Evolutionary conservation across 352 stramenopile species (phyloP).

Genomic region (Pythium rishiriense): DNA sequence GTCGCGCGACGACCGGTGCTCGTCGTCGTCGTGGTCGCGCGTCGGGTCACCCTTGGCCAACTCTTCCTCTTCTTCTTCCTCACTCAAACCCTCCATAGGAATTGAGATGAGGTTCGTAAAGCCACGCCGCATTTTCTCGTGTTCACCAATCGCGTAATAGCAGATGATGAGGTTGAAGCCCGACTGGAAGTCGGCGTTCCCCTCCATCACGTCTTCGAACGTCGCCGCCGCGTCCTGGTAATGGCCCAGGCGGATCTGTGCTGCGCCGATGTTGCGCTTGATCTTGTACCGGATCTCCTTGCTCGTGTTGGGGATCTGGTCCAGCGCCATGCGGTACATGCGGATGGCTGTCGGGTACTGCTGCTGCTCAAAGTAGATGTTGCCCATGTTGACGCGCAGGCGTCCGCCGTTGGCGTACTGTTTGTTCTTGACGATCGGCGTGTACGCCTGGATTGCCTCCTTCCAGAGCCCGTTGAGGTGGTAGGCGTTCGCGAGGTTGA

Average conservation of each 20-base stretch:
- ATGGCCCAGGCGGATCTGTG: constrained; percentile 92
- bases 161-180: constrained; percentile 98
- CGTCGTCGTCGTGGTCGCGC: constrained; percentile 36
- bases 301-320: constrained; percentile 94
- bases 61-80: constrained; percentile 87
- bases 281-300: constrained; percentile 96
- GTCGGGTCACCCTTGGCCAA: constrained; percentile 35
- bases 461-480: constrained; percentile 93
- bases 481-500: constrained; percentile 94
- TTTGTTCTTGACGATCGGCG: constrained; percentile 96
- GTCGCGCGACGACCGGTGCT: constrained; percentile 44
- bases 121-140: constrained; percentile 91
- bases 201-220: constrained; percentile 95
- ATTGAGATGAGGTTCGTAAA: constrained; percentile 93
- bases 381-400: constrained; percentile 97
- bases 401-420: constrained; percentile 90
- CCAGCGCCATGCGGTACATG: constrained; percentile 97
- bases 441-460: constrained; percentile 95
- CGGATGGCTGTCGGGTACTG: constrained; percentile 94
- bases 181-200: constrained; percentile 93
- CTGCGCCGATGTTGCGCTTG: constrained; percentile 96
- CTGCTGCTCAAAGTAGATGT: constrained; percentile 97
- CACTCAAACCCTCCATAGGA: constrained; percentile 83
- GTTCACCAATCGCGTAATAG: constrained; percentile 95
- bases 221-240: constrained; percentile 94